A percentile compares a stretch with the other conserved stretches of the same genome.
Conservation (phyloP, 805 yeast genomes). For the Teunomyces funiuensis region DNA sequence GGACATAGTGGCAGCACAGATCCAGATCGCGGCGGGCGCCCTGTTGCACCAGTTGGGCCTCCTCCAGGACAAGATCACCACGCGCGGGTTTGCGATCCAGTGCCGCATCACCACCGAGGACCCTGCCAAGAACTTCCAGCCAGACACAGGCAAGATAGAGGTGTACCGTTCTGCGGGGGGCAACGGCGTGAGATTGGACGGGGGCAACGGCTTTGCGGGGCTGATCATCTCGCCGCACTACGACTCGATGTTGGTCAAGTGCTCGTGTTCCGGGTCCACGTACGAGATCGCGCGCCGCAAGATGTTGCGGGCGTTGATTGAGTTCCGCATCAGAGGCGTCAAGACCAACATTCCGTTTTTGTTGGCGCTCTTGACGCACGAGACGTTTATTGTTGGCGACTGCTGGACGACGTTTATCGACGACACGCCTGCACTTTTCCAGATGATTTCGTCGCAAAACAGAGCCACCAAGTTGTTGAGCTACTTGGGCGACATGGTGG, state of each 20-base stretch:
- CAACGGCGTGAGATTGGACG: conserved; percentile 97
- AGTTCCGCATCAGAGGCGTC: conserved; percentile 98
- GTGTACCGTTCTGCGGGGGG: conserved; percentile 99
- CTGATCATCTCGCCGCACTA: conserved; percentile 95
- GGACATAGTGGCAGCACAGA: conserved; percentile 96
- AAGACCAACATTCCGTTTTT: conserved; percentile 97
- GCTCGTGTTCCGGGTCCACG: conserved; percentile 95
- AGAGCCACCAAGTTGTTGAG: conserved; percentile 93
- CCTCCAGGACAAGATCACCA: conserved; percentile 89
- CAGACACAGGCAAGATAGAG: conserved; percentile 97
- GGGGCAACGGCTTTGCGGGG: conserved; percentile 98
- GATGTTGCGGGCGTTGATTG: conserved; percentile 95
- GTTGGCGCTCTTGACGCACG: conserved; percentile 86
- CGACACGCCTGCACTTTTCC: conserved; percentile 94
- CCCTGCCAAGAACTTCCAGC: conserved; percentile 94
- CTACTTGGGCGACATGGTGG: conserved; percentile 90
- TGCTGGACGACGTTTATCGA: conserved; percentile 99
- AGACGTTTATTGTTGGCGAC: conserved; percentile 77
- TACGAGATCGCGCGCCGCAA: conserved; percentile 96
- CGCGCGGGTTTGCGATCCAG: conserved; percentile 97
- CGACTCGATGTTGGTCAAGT: conserved; percentile 97
- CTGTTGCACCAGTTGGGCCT: conserved; percentile 87
- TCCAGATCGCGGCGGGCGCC: conserved; percentile 98
- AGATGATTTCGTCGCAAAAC: conserved; percentile 91
- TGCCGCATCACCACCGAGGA: conserved; percentile 99